Evolutionary conservation across 306 rosid species (phyloP).

Genomic region (Fragaria ananassa): DNA sequence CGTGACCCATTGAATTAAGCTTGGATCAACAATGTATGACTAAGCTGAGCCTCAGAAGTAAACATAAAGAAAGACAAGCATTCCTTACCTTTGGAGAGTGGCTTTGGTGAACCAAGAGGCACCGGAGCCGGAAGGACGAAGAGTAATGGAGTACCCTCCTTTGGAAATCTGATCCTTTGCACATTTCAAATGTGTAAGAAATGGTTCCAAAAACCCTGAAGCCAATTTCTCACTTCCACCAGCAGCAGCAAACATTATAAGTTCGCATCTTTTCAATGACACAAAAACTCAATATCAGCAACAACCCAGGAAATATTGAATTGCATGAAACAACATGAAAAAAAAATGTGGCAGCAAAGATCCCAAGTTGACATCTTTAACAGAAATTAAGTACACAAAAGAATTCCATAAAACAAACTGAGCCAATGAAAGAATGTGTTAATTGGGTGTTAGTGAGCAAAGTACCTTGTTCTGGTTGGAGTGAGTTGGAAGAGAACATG

Average conservation of each 20-base stretch:
- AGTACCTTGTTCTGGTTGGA: slow-evolving; percentile 92
- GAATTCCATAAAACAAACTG: not conserved
- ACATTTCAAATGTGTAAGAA: slow-evolving; percentile 66
- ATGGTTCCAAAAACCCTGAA: slow-evolving; percentile 85
- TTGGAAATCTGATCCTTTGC: slow-evolving; percentile 97
- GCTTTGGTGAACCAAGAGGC: slow-evolving; percentile 96
- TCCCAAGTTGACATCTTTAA: slow-evolving; percentile 7
- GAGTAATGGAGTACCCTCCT: slow-evolving; percentile 91
- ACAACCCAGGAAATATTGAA: slow-evolving; percentile 4
- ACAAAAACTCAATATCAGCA: slow-evolving; percentile 19
- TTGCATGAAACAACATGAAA: not conserved
- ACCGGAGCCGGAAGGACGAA: slow-evolving; percentile 50
- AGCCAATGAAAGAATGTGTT: not conserved
- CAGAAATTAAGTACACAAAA: not conserved
- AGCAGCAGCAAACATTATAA: slow-evolving; percentile 52
- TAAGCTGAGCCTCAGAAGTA: not conserved
- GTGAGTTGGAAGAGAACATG: slow-evolving; percentile 96
- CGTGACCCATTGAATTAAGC: not conserved
- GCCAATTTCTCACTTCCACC: slow-evolving; percentile 79
- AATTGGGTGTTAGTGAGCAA: not conserved
- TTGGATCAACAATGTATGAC: not conserved
- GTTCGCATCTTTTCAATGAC: slow-evolving; percentile 60
- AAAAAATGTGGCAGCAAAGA: not conserved
- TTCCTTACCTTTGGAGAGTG: slow-evolving; percentile 72
- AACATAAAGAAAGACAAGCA: not conserved